Evolutionary conservation across 176 grass and related monocot genomes (phyloP).

Genomic region (Carex pumila): DNA sequence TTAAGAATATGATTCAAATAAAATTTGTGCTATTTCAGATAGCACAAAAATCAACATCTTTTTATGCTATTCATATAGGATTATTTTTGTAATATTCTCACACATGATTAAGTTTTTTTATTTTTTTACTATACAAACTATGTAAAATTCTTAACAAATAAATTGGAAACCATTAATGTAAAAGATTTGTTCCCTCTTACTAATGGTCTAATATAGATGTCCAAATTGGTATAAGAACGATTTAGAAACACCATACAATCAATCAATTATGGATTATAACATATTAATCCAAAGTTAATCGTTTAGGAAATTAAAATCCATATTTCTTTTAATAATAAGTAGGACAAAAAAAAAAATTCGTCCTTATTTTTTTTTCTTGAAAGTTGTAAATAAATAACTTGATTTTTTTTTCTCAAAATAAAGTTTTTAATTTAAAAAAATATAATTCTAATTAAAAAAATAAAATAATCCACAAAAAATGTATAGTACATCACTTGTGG

Average conservation of each 20-base stretch:
- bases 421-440: not conserved
- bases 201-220: not conserved
- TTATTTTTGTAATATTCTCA: too few species aligned
- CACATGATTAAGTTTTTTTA: too few species aligned
- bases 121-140: not conserved
- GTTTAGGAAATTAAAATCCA: not conserved
- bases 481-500: not conserved
- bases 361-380: not conserved
- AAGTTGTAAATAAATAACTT: not conserved
- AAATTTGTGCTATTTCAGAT: too few species aligned
- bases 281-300: not conserved
- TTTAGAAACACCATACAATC: not conserved
- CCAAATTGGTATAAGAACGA: not conserved
- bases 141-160: not conserved
- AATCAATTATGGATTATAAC: not conserved
- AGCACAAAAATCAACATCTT: too few species aligned
- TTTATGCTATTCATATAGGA: too few species aligned
- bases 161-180: not conserved
- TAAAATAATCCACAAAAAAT: not conserved
- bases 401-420: not conserved
- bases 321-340: not conserved
- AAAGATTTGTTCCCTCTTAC: not conserved
- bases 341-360: not conserved
- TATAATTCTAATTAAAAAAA: not conserved
- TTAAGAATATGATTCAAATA: too few species aligned